Percentiles rank a stretch among this genome's conserved stretches.
phyloP scores from a whole-genome alignment of 495 filamentous ascomycete species.

The Xylaria bambusicola region DNA sequence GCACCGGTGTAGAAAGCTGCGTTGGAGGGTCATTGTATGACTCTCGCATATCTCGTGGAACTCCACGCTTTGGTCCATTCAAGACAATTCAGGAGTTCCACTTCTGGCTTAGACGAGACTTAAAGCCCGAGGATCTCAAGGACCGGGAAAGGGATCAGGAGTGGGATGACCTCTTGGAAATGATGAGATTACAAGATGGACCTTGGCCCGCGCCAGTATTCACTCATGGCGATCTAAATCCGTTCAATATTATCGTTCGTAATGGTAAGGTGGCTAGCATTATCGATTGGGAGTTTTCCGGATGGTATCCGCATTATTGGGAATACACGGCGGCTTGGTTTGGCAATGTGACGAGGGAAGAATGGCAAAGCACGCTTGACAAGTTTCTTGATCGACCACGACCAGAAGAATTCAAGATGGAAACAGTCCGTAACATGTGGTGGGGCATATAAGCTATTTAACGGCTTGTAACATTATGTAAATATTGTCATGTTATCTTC shows the following conservation, averaged over 20 bases:
- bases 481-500: too few species aligned
- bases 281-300: conserved; percentile 56
- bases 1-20: conserved; percentile 37
- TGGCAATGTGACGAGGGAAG: conserved; percentile 50
- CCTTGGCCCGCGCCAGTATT: conserved; percentile 22
- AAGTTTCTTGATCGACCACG: conserved; percentile 50
- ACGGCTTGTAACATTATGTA: too few species aligned
- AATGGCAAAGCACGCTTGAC: conserved; percentile 51
- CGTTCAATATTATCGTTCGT: conserved; percentile 34
- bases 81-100: not conserved
- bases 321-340: conserved; percentile 43
- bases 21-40: conserved; percentile 48
- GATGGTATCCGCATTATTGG: conserved; percentile 56
- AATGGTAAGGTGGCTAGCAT: conserved; percentile 45
- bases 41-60: conserved; percentile 39
- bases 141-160: too few species aligned
- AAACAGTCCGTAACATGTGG: conserved; percentile 46
- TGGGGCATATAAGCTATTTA: too few species aligned
- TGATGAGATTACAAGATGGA: conserved; percentile 34
- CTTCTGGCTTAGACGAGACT: not conserved
- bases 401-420: conserved; percentile 52
- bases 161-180: conserved; percentile 42
- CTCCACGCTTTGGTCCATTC: conserved; percentile 44
- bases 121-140: conserved; percentile 33
- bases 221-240: conserved; percentile 41